Base-by-base conservation (phyloP, 2,329 filamentous ascomycete species). In the Colletotrichum siamense region DNA sequence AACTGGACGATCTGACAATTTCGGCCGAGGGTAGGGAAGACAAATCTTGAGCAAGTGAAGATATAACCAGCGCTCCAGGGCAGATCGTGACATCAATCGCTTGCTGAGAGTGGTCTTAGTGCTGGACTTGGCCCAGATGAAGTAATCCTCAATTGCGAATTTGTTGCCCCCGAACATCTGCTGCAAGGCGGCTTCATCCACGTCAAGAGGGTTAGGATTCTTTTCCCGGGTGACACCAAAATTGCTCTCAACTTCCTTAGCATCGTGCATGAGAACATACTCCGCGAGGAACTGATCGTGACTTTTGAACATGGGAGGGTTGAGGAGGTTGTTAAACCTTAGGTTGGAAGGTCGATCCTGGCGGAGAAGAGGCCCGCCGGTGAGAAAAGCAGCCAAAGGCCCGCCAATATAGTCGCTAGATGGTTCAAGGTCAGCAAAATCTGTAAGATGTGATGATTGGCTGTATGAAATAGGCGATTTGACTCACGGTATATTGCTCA, bases 401-500 rank as follows among this genome's bases (percentile, higher is more conserved):
- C 81, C 82, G 61, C 82, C 81, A 22, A 81, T 74, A 69, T 82
- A 83, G 66, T 83, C 82, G 22, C 59, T 62, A 30, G 2, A 13
- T 15, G 13, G 32, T 6, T 13, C 32, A 34, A 34, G n/a, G 3
- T 62, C 26, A 62, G 39, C 18, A n/a, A 49, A 4, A 13, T 34
- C 13, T 49, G 39, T 49, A 12, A 12, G 39, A n/a, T 49, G 18
- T n/a, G 39, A n/a, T 49, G 3, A n/a, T 49, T n/a, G 9, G 18
- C 9, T n/a, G 39, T 49, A 49, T 6, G 18, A 12, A n/a, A n/a
- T 49, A 49, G 9, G 2, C 6, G 6, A n/a, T n/a, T 18, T 59
- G 55, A 64, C 61, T 64, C 9, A 39, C 79, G 82, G 81, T 22
- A 82, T 78, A 44, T 83, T 83, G 79, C 81, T 83, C 80, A 82